These are phyloP conservation scores for Colletotrichum cereale DNA, from an alignment of 2,329 filamentous ascomycete genomes.

Conservation along the genomic window DNA sequence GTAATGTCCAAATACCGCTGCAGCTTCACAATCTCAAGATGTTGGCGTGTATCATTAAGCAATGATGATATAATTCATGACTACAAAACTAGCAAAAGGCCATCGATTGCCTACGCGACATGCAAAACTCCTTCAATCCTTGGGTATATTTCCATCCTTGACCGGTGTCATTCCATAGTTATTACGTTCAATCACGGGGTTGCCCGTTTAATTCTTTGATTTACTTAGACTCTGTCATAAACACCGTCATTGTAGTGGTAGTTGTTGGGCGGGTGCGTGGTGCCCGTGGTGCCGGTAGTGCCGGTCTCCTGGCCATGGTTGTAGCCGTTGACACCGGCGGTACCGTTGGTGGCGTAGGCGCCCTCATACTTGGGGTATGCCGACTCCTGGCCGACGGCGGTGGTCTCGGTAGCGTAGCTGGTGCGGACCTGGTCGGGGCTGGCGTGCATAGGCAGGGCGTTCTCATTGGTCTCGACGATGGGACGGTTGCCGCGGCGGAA, in stretches of 20 bases:
- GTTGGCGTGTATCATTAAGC: too few species aligned
- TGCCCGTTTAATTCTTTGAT: constrained; percentile 28
- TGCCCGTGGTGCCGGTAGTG: constrained; percentile 32
- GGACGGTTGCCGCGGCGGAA: constrained; percentile 50
- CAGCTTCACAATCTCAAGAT: background rate
- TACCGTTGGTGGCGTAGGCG: constrained; percentile 13
- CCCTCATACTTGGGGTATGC: constrained; percentile 43
- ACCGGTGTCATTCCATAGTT: background rate
- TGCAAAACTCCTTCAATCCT: constrained; percentile 7
- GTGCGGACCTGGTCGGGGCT: constrained; percentile 57
- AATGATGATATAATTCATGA: background rate
- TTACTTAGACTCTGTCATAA: constrained; percentile 45
- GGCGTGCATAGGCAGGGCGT: constrained; percentile 55
- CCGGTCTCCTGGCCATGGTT: constrained; percentile 32
- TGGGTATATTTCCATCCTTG: constrained; percentile 35
- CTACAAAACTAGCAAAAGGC: constrained; percentile 6
- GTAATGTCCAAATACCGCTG: too few species aligned
- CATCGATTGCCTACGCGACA: background rate
- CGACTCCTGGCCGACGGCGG: constrained; percentile 46
- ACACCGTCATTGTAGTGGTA: constrained; percentile 55
- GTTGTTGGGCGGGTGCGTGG: constrained; percentile 40
- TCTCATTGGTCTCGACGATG: constrained; percentile 47
- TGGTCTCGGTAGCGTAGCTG: constrained; percentile 57
- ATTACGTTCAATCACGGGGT: constrained; percentile 32
- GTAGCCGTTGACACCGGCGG: constrained; percentile 10